A percentile compares a stretch with the other conserved stretches of the same genome.
Conservation (phyloP, 106 monocot genomes). For the Allium fistulosum region DNA sequence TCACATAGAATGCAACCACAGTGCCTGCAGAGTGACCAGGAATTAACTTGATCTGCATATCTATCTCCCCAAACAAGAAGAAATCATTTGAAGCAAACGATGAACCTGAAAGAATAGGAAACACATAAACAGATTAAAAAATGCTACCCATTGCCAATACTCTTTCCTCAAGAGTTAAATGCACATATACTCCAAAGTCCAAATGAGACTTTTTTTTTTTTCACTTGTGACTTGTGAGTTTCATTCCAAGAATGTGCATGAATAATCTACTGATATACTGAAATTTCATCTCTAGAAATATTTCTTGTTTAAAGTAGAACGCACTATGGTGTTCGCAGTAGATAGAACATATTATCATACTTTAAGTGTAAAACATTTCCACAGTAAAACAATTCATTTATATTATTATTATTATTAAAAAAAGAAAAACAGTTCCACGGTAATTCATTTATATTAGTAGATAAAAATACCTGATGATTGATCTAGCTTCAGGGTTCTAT, state of each 20-base stretch:
- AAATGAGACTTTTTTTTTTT: no score
- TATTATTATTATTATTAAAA: neutral
- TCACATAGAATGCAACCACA: conserved; percentile 45
- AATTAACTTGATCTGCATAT: conserved; percentile 11
- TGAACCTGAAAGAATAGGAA: neutral
- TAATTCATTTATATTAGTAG: neutral
- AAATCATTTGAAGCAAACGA: conserved; percentile 7
- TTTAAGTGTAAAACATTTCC: no score
- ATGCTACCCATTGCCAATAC: no score
- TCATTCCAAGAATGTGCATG: no score
- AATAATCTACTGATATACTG: no score
- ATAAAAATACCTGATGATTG: conserved; percentile 37
- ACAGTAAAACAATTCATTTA: neutral
- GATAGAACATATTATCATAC: no score
- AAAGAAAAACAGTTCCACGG: neutral
- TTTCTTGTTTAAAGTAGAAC: no score
- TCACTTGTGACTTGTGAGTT: no score
- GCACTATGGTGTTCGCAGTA: no score
- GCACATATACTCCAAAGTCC: no score
- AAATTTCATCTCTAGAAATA: no score
- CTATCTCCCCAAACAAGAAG: conserved; percentile 10
- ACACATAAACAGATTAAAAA: neutral
- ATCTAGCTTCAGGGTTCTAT: conserved; percentile 42
- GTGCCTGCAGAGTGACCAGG: conserved; percentile 5
- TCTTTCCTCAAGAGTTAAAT: no score